These are phyloP conservation scores for Phlebiopsis gigantea DNA, from an alignment of 768 basidiomycete genomes.

Conservation along the genomic window DNA sequence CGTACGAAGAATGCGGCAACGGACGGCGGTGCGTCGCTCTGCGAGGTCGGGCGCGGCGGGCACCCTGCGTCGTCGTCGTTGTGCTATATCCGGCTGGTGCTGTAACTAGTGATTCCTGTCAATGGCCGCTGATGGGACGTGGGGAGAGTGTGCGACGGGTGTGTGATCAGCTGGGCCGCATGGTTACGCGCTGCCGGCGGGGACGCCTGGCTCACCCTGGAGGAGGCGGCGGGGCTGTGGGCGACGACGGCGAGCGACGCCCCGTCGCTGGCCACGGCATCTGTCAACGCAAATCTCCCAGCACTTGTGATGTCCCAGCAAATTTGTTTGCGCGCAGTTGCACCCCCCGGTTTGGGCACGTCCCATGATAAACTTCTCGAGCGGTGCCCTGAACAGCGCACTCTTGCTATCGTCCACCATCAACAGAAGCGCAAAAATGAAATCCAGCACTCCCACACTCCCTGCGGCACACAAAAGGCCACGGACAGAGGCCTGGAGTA, in stretches of 20 bases:
- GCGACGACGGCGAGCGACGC: not conserved
- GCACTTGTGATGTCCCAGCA: not conserved
- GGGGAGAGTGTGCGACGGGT: not conserved
- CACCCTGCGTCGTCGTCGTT: not conserved
- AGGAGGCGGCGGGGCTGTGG: not conserved
- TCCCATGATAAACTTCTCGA: constrained; percentile 13
- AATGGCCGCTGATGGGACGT: not conserved
- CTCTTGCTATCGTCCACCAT: constrained; percentile 8
- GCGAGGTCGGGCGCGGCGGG: too few relatives aligned
- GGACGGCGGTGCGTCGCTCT: not conserved
- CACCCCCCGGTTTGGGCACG: not conserved
- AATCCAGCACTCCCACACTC: constrained; percentile 11
- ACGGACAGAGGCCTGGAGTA: constrained; percentile 11
- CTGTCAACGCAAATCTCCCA: constrained; percentile 10
- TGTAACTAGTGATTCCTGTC: not conserved
- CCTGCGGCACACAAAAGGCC: constrained; percentile 8
- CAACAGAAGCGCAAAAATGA: constrained; percentile 8
- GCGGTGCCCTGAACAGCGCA: constrained; percentile 14
- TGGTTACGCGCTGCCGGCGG: constrained; percentile 2
- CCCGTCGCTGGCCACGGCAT: not conserved
- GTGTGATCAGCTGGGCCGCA: constrained; percentile 1
- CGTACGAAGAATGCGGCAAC: not conserved
- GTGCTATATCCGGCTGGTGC: not conserved
- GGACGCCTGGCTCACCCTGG: not conserved
- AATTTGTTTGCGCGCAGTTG: not conserved